phyloP scores from a whole-genome alignment of 768 basidiomycete species.

The Gyrodon lividus region DNA sequence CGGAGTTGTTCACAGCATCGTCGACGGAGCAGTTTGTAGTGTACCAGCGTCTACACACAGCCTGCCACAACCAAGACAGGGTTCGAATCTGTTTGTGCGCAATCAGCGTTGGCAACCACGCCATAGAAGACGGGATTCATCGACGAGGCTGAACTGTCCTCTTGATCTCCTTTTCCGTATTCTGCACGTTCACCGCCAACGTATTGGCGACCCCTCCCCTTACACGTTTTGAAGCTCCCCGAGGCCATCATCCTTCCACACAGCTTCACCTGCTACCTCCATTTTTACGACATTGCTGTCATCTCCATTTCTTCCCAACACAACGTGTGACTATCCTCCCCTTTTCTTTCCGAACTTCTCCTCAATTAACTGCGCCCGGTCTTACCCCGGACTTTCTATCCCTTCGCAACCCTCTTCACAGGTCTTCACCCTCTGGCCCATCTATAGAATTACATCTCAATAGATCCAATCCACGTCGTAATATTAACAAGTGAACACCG shows the following conservation, averaged over 20 bases:
- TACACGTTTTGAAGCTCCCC: constrained; percentile 28
- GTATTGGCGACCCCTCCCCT: constrained; percentile 19
- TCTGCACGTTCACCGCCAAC: constrained; percentile 21
- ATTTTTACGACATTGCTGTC: constrained; percentile 25
- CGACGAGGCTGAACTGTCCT: neutral
- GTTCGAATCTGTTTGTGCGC: neutral
- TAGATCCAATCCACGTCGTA: constrained; percentile 15
- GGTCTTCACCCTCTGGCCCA: constrained; percentile 11
- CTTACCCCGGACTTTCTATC: constrained; percentile 32
- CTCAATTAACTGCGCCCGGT: constrained; percentile 25
- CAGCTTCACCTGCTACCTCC: constrained; percentile 16
- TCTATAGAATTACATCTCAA: constrained; percentile 31
- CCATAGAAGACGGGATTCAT: neutral
- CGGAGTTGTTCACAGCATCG: neutral
- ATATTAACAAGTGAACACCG: constrained; percentile 23
- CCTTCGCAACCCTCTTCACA: constrained; percentile 19
- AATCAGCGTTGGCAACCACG: neutral
- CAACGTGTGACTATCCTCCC: constrained; percentile 19
- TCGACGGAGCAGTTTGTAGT: neutral
- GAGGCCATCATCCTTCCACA: constrained; percentile 21
- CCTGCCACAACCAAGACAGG: neutral
- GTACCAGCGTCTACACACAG: neutral
- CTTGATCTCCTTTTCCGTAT: constrained; percentile 12
- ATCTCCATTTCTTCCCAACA: constrained; percentile 16
- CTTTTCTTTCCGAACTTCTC: constrained; percentile 17